Evolutionary conservation across 2,329 filamentous ascomycete genomes (phyloP).

Genomic region (Scytalidium lignicola): DNA sequence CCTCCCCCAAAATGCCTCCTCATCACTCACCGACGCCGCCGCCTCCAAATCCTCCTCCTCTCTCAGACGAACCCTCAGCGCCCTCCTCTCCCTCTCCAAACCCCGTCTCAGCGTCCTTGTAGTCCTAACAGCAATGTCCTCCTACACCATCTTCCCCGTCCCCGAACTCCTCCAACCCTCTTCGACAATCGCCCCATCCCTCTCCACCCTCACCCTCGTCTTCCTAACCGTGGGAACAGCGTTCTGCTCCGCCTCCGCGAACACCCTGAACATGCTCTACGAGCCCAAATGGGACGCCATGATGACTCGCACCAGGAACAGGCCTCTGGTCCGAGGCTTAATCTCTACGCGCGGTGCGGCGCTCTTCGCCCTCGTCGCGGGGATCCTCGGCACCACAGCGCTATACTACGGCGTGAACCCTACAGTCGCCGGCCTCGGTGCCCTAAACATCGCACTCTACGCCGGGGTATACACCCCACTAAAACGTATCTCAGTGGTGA

Average conservation of each 20-base stretch:
- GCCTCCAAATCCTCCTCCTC: conserved; percentile 14
- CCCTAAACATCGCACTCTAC: conserved; percentile 81
- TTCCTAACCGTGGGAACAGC: conserved; percentile 89
- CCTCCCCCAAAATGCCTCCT: conserved; percentile 48
- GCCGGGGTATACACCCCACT: conserved; percentile 89
- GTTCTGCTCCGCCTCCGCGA: conserved; percentile 84
- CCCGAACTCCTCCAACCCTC: conserved; percentile 75
- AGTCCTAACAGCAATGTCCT: conserved; percentile 81
- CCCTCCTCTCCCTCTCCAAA: conserved; percentile 89
- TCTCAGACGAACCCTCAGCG: conserved; percentile 61
- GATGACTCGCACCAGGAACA: conserved; percentile 89
- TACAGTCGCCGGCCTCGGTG: conserved; percentile 81
- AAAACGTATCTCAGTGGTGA: conserved; percentile 79
- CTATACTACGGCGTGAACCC: conserved; percentile 91
- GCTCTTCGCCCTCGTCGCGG: conserved; percentile 73
- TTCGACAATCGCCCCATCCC: conserved; percentile 62
- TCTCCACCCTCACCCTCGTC: conserved; percentile 84
- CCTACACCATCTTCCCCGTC: conserved; percentile 90
- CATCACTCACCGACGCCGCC: conserved; percentile 43
- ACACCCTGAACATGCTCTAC: conserved; percentile 95
- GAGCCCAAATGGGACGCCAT: conserved; percentile 84
- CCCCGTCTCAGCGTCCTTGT: conserved; percentile 89
- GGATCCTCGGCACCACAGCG: conserved; percentile 60
- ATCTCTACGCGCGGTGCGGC: conserved; percentile 67
- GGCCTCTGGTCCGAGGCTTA: conserved; percentile 79